phyloP scores from a whole-genome alignment of 805 yeast genomes.

The Yamadazyma paraphyllophila region DNA sequence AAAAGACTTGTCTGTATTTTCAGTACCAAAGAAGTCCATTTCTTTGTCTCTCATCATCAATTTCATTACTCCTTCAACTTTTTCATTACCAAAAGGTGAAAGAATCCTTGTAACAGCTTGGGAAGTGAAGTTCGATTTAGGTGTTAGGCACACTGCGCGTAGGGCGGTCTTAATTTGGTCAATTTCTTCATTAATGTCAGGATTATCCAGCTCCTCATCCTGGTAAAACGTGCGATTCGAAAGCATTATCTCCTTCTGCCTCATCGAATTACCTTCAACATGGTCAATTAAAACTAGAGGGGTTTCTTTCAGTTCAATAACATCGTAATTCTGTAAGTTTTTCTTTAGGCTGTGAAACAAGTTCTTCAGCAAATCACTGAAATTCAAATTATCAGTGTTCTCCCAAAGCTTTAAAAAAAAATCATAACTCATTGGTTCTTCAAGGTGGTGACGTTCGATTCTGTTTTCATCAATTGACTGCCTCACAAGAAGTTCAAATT shows the following conservation, averaged over 20 bases:
- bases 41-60: conserved; percentile 57
- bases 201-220: conserved; percentile 15
- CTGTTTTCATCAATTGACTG: conserved; percentile 56
- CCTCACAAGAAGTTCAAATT: conserved; percentile 67
- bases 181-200: conserved; percentile 12
- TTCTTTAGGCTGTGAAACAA: conserved; percentile 43
- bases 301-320: conserved; percentile 10
- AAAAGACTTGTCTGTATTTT: conserved; percentile 45
- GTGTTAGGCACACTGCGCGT: conserved; percentile 60
- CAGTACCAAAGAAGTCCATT: conserved; percentile 45
- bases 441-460: conserved; percentile 49
- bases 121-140: conserved; percentile 46
- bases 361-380: conserved; percentile 27
- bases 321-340: conserved; percentile 46
- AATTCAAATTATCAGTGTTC: conserved; percentile 42
- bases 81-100: conserved; percentile 41
- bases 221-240: conserved; percentile 45
- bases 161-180: conserved; percentile 41
- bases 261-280: conserved; percentile 60
- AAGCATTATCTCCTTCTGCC: conserved; percentile 62
- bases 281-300: conserved; percentile 34
- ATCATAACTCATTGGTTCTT: conserved; percentile 45
- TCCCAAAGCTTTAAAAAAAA: conserved; percentile 66
- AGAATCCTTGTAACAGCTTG: conserved; percentile 48
- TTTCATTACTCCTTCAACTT: conserved; percentile 48